Evolutionary conservation across 2,329 filamentous ascomycete genomes (phyloP), one percentile per base, ranked within the genome.

Genomic region (Monilinia fructicola): DNA sequence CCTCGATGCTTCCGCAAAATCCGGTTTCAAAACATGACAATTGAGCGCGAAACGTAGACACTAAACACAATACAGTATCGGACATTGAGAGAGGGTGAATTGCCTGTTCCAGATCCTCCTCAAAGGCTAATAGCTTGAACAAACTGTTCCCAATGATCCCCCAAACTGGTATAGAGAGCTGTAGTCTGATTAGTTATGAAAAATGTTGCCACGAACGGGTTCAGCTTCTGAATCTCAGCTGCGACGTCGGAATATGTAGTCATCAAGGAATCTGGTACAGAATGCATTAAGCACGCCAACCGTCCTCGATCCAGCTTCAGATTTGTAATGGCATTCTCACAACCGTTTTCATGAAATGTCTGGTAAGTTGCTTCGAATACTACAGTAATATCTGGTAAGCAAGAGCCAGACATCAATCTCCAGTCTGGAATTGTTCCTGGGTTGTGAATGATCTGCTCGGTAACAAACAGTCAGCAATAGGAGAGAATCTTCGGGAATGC

Each of bases 391-490:
- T 70, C 69, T 2, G 69, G 69, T 14, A 58, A 66, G 18, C 67
- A 66, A 14, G 59, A 16, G 35, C 68, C 69, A 44, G 31, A 38
- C 31, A 44, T 65, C 23, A 65, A 23, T 65, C 26, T 60, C 55
- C 38, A 42, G 14, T 65, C 14, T 38, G 69, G 69, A 18, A 70
- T 58, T 2, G 69, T 70, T 18, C 69, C 69, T 14, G 69, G 69
- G 35, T 70, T 70, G 53, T 70, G 65, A 59, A 70, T 69, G 12
- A 65, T 56, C 69, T 70, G 26, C 31, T 50, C 14, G 42, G 42
- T 14, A 12, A 48, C 4, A 35, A 3, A 31, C 14, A 55, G 26
- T 55, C 44, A 59, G 42, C 9, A 11, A 54, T n/a, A 23, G 50
- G 38, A 23, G 3, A 26, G 28, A 21, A 67, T 53, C 4, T 28